A percentile compares a stretch with the other conserved stretches of the same genome.
phyloP scores from a whole-genome alignment of 768 basidiomycete species.

The Termitomyces eurrhizus region DNA sequence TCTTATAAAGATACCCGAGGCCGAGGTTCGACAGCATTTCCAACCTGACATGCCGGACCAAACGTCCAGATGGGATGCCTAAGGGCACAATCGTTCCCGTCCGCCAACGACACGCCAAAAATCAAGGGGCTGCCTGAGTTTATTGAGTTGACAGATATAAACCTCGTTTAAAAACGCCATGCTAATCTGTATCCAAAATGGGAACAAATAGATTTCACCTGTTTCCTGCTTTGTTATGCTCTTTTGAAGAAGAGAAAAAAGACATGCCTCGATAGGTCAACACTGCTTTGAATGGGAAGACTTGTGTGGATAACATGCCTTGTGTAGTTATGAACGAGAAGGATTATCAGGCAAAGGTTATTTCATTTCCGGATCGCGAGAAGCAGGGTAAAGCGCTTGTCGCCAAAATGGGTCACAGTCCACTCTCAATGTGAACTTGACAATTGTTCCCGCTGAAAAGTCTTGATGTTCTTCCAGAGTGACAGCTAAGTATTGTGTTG shows the following conservation, averaged over 20 bases:
- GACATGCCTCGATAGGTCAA: too few relatives aligned
- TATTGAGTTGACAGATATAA: background rate
- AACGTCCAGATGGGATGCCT: background rate
- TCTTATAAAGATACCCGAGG: background rate
- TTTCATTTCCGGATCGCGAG: background rate
- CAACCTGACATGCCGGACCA: background rate
- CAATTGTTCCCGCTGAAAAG: background rate
- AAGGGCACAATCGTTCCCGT: background rate
- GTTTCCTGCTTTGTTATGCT: background rate
- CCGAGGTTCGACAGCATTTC: background rate
- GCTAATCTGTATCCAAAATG: background rate
- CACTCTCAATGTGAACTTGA: background rate
- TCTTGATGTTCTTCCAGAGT: background rate
- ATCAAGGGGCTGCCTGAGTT: background rate
- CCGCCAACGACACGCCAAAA: background rate
- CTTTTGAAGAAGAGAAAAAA: background rate
- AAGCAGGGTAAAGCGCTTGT: background rate
- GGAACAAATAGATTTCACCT: too few relatives aligned
- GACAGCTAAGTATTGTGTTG: background rate
- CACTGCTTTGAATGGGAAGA: background rate
- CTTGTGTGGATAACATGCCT: background rate
- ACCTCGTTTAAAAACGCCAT: background rate
- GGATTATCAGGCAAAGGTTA: background rate
- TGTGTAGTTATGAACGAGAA: background rate
- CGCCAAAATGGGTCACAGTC: background rate